A percentile compares a stretch with the other conserved stretches of the same genome.
phyloP scores from a whole-genome alignment of 768 basidiomycete genomes.

The Panaeolus papilionaceus region DNA sequence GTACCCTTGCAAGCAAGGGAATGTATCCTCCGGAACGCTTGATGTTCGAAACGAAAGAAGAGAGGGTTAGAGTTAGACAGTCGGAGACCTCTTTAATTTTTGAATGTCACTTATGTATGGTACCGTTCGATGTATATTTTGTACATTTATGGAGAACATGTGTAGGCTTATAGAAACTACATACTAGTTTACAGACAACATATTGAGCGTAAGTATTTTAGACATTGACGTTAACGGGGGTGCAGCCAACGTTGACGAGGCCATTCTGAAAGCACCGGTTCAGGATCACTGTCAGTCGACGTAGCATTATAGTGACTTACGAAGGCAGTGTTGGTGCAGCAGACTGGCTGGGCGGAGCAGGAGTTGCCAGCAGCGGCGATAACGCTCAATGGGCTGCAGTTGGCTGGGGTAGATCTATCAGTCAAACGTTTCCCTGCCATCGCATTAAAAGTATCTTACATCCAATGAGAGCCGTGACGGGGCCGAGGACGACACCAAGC shows the following conservation, averaged over 20 bases:
- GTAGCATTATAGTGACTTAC: not conserved
- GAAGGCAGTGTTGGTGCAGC: not conserved
- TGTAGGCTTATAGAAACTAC: no score
- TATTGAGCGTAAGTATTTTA: not conserved
- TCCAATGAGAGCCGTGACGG: not conserved
- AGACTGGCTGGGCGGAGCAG: not conserved
- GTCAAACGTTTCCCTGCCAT: not conserved
- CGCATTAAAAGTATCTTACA: not conserved
- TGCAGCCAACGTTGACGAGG: conserved; percentile 1
- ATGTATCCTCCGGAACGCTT: no score
- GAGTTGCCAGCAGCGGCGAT: not conserved
- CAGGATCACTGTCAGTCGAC: not conserved
- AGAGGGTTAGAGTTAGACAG: no score
- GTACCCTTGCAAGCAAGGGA: no score
- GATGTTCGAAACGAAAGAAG: no score
- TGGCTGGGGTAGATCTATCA: not conserved
- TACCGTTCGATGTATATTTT: no score
- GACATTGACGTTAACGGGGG: not conserved
- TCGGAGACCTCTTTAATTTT: no score
- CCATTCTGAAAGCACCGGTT: not conserved
- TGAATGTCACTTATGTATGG: no score
- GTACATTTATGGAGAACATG: no score
- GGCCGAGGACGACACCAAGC: conserved; percentile 2
- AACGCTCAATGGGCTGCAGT: conserved; percentile 6
- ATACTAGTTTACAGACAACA: no score